Conservation (phyloP, 2,329 filamentous ascomycete species). For the Botrytis pseudocinerea region DNA sequence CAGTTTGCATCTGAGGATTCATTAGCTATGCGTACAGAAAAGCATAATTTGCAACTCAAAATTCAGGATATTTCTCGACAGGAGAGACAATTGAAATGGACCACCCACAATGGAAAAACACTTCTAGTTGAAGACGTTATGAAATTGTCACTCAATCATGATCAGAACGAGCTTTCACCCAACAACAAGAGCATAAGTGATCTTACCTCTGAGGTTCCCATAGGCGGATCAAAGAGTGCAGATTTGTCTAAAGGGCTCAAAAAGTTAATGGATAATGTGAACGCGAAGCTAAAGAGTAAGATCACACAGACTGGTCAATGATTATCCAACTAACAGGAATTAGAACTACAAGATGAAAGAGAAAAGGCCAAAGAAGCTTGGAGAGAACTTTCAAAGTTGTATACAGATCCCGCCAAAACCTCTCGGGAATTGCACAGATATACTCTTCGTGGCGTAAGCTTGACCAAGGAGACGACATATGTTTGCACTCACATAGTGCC, state of each 20-base stretch:
- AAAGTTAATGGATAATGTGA: constrained; percentile 38
- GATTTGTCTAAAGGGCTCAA: constrained; percentile 36
- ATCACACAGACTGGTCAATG: background rate
- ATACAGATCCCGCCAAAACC: constrained; percentile 38
- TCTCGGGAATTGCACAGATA: constrained; percentile 44
- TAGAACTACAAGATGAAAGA: constrained; percentile 39
- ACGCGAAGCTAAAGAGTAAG: constrained; percentile 40
- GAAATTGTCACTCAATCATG: constrained; percentile 37
- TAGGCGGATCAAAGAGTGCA: constrained; percentile 25
- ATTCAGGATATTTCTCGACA: constrained; percentile 15
- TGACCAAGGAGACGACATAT: constrained; percentile 50
- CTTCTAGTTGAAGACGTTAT: constrained; percentile 40
- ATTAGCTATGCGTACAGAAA: constrained; percentile 44
- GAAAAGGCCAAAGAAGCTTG: constrained; percentile 37
- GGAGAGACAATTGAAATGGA: constrained; percentile 30
- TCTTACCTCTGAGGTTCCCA: constrained; percentile 1
- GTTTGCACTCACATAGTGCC: constrained; percentile 49
- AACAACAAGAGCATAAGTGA: background rate
- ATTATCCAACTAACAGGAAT: constrained; percentile 27
- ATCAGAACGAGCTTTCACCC: constrained; percentile 26
- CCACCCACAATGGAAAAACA: constrained; percentile 28
- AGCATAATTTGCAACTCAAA: constrained; percentile 30
- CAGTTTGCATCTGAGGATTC: constrained; percentile 49
- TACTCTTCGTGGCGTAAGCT: constrained; percentile 53
- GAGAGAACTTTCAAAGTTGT: constrained; percentile 46